Percentiles rank a stretch among this genome's conserved stretches.
phyloP scores from a whole-genome alignment of 177 flowering plant genomes.

The Vitis hybrid region DNA sequence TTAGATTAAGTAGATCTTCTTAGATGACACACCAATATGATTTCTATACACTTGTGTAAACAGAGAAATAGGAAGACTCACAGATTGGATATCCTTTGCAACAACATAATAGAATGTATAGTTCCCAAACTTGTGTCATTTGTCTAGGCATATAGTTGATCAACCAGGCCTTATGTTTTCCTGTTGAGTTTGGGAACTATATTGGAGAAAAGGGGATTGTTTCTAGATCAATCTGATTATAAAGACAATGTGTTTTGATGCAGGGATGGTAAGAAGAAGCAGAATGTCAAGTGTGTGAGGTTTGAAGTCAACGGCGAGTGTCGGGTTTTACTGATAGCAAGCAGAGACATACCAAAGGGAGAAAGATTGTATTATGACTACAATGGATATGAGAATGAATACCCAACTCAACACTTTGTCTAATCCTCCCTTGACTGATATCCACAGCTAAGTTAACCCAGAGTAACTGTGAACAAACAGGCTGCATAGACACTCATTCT shows the following conservation, averaged over 20 bases:
- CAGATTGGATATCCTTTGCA: no score
- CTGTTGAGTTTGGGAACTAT: no score
- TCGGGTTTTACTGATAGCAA: constrained; percentile 76
- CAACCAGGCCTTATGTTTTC: no score
- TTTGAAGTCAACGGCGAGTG: constrained; percentile 74
- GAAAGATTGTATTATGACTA: constrained; percentile 92
- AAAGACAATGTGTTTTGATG: constrained; percentile 11
- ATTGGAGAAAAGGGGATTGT: no score
- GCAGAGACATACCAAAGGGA: constrained; percentile 80
- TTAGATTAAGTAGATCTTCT: no score
- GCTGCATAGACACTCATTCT: neutral
- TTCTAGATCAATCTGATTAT: neutral
- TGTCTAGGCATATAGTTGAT: no score
- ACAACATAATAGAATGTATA: no score
- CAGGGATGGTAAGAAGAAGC: constrained; percentile 96
- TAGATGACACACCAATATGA: no score
- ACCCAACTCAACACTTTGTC: constrained; percentile 92
- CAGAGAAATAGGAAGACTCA: no score
- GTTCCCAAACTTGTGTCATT: no score
- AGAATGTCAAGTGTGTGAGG: constrained; percentile 88
- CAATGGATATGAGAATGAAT: constrained; percentile 85
- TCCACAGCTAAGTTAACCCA: neutral
- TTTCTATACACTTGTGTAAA: no score
- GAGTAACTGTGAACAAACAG: neutral
- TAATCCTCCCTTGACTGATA: constrained; percentile 16